phyloP scores from a whole-genome alignment of 306 rosid genomes.

The Cicer bijugum region DNA sequence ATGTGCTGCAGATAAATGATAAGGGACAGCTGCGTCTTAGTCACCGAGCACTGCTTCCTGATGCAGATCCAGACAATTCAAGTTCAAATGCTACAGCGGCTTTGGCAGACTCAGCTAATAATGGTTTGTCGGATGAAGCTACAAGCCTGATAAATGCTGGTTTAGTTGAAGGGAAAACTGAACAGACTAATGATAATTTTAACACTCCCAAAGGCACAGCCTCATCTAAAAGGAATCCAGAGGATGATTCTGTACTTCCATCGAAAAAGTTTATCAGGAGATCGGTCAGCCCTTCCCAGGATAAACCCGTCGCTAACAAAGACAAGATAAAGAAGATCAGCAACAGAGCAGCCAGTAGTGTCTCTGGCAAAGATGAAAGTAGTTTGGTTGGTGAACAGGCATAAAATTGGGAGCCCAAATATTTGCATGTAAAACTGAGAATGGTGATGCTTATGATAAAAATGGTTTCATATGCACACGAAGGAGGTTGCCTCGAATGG shows the following conservation, averaged over 20 bases:
- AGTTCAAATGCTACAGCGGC: slow-evolving; percentile 50
- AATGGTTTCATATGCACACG: slow-evolving; percentile 40
- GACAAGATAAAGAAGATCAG: slow-evolving; percentile 60
- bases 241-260: slow-evolving; percentile 53
- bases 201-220: slow-evolving; percentile 45
- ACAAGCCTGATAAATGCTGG: slow-evolving; percentile 37
- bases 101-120: not conserved
- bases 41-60: slow-evolving; percentile 81
- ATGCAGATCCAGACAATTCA: slow-evolving; percentile 54
- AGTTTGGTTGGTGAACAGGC: slow-evolving; percentile 75
- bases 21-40: slow-evolving; percentile 98
- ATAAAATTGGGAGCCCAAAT: slow-evolving; percentile 47
- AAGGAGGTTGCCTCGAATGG: slow-evolving; percentile 52
- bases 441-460: slow-evolving; percentile 33
- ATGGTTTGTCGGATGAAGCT: slow-evolving; percentile 28
- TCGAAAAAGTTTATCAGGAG: slow-evolving; percentile 69
- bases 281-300: slow-evolving; percentile 56
- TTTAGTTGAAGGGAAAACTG: slow-evolving; percentile 47
- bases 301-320: slow-evolving; percentile 52
- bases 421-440: slow-evolving; percentile 38
- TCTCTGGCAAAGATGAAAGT: slow-evolving; percentile 60
- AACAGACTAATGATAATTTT: slow-evolving; percentile 49
- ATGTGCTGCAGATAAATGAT: slow-evolving; percentile 74
- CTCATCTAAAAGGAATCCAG: slow-evolving; percentile 52
- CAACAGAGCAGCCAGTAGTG: slow-evolving; percentile 45